phyloP scores from a whole-genome alignment of 2,329 filamentous ascomycete genomes.

The Penicillium fuscoglaucum region DNA sequence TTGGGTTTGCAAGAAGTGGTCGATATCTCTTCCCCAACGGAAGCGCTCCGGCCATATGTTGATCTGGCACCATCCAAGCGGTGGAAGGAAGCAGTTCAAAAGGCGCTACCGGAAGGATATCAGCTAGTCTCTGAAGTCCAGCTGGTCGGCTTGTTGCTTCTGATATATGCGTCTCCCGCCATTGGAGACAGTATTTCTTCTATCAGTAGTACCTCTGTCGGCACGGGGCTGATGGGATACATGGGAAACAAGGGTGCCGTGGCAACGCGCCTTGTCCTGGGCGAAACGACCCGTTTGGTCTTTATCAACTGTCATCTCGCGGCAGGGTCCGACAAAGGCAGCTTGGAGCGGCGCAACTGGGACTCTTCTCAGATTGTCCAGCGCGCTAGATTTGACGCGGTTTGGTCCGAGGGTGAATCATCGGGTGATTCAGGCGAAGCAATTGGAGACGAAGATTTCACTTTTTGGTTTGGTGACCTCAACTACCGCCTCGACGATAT shows the following conservation, averaged over 20 bases:
- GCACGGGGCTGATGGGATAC: constrained; percentile 87
- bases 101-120: constrained; percentile 75
- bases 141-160: constrained; percentile 77
- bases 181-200: constrained; percentile 74
- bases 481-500: constrained; percentile 91
- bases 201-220: constrained; percentile 78
- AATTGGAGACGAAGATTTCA: constrained; percentile 88
- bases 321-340: constrained; percentile 75
- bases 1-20: constrained; percentile 91
- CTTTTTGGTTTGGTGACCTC: constrained; percentile 94
- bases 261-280: constrained; percentile 75
- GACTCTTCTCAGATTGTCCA: constrained; percentile 76
- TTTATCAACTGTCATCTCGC: constrained; percentile 92
- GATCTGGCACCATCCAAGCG: constrained; percentile 70
- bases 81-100: constrained; percentile 77
- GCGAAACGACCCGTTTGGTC: constrained; percentile 83
- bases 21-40: constrained; percentile 75
- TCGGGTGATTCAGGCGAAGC: constrained; percentile 60
- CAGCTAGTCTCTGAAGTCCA: constrained; percentile 76
- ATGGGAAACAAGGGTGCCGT: constrained; percentile 96
- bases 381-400: constrained; percentile 75
- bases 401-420: constrained; percentile 62
- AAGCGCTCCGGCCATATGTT: constrained; percentile 74
- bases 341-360: constrained; percentile 84
- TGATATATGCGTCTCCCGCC: constrained; percentile 81